Evolutionary conservation across 805 yeast species (phyloP), one percentile per base, ranked within the genome.

Genomic region (Crinitomyces ghanaensis): DNA sequence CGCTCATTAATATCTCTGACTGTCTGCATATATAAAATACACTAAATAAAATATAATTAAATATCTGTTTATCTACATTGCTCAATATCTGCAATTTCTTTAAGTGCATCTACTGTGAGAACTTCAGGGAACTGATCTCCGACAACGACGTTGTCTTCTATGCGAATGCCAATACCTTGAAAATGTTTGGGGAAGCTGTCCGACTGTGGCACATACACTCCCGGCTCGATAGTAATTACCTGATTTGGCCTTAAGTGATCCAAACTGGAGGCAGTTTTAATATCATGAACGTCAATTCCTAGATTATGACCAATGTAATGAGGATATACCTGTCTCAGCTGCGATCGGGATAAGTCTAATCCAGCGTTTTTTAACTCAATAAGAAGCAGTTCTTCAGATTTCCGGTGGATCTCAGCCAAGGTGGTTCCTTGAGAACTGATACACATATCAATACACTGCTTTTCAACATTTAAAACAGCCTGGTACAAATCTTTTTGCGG

Each of bases 221-320:
- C 99, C 0, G 98, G 98, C 54, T 93, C 99, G 16, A 93, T 74
- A 2, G 99, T 91, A 30, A 91, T 65, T 3, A 88, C 96, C 51
- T 84, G 93, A 15, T 86, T 86, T 14, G 63, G 61, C 29, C 57
- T 57, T 30, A 91, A 53, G 20, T 60, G 59, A 15, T 66, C 63
- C 35, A 60, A 62, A 41, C 84, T 65, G 3, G 88, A 68, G 25
- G 42, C 37, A 13, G 51, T 38, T 25, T 37, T 30, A 25, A 51
- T 34, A 34, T 57, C 63, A 40, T 57, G 61, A 17, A 86, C 80
- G 49, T 86, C 98, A 22, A 91, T 60, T 0, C 99, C 99, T 24
- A 91, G 62, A 50, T 91, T 85, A 55, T 91, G 99, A 4, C 98
- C 98, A 44, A 91, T 77, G 52, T 82, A 85, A 55, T 91, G 99